Base-by-base conservation (phyloP, 2,329 filamentous ascomycete species). In the Microcyclosporella mali region DNA sequence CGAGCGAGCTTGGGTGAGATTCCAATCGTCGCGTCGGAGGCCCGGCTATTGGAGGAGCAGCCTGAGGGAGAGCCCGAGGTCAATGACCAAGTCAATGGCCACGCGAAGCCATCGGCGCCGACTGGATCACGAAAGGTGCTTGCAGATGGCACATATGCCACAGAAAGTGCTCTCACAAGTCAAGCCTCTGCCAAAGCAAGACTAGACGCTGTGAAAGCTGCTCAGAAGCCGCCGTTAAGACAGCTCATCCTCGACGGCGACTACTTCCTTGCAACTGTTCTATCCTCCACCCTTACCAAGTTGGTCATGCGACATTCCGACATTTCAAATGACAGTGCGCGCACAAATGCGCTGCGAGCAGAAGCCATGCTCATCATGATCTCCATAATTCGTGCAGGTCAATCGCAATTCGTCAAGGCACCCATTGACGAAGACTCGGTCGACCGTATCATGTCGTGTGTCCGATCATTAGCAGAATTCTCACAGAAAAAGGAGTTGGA, bases 321-420 rank as follows among this genome's bases (percentile, higher is more conserved):
- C 62, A 89, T 97, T 47, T 95, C 90, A 1, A 73, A 84, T 17
- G 90, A 95, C 57, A 69, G 75, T 33, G 85, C 86, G 33, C 84
- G 92, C 30, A 97, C 90, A 21, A 98, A 98, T 58, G 89, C 90
- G 21, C 77, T 98, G 18, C 84, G 88, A 37, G 92, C 92, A 3
- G 92, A 98, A 67, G 92, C 92, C 33, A 98, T 98, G 92, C 77
- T 98, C 40, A 97, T 98, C 63, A 95, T 97, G 89, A 95, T 98
- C 57, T 97, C 92, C 4, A 94, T 98, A 55, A 88, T 98, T 54
- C 88, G 92, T 37, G 92, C 95, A 47, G 92, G 92, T 31, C 92
- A 98, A 68, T 97, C 90, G n/a, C 88, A 95, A 52, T 98, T 98
- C 56, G 92, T 94, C 61, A 97, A 97, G 72, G 85, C 88, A 1